Evolutionary conservation across 768 basidiomycete species (phyloP), one percentile per base, ranked within the genome.

Genomic region (Trametopsis cervina): DNA sequence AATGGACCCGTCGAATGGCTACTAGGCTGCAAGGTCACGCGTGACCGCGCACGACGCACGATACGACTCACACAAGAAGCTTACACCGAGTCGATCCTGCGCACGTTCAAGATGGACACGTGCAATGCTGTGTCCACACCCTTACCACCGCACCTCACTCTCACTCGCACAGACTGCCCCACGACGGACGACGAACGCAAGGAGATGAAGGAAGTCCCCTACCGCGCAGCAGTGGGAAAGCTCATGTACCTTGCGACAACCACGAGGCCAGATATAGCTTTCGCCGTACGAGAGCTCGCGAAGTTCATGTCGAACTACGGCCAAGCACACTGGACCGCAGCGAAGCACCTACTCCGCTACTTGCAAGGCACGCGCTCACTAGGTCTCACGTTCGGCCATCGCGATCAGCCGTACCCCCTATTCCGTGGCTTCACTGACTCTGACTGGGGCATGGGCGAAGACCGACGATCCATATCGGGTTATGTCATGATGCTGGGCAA

Each of bases 281-380:
- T 60, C 47, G 59, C 69, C 0, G 66, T 71, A 4, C 50, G 56
- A 1, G 48, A 50, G 1, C 52, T 75, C 0, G 53, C 61, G 2
- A 66, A 65, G 18, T 73, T 66, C 55, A 52, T 57, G 7, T 39
- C 48, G 1, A 67, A 69, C 47, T 70, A 70, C 0, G 55, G 54
- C 6, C 33, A 38, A 1, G 46, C 47, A 1, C 73, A 76, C 50
- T 73, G 69, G 63, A 51, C 54, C 0, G 69, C 68, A 3, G 60
- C 66, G 4, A 69, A 69, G 45, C 63, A 61, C n/a, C 51, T 75
- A 17, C 61, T 72, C 38, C 56, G 63, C 1, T 78, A 76, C 53
- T 57, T 77, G 37, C 53, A 57, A 15, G 63, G 59, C n/a, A 69
- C 67, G 11, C 41, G 39, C 6, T 54, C 61, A 36, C 45, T 50